phyloP scores from a whole-genome alignment of 805 yeast genomes.

The Candida stauntonica region DNA sequence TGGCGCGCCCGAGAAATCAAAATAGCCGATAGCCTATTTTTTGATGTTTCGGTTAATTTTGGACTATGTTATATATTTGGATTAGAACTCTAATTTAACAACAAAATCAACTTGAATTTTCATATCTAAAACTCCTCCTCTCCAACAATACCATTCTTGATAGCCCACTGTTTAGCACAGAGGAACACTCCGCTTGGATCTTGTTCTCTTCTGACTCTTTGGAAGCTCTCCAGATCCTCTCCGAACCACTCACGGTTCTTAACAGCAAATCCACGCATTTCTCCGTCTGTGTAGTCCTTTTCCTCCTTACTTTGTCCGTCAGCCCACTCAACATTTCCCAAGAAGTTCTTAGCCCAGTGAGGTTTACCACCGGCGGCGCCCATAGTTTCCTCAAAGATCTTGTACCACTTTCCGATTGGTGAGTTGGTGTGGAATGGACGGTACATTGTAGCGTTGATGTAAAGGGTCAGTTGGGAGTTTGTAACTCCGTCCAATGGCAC shows the following conservation, averaged over 20 bases:
- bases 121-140: conserved; percentile 6
- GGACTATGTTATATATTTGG: no score
- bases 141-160: conserved; percentile 62
- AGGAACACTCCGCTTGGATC: conserved; percentile 85
- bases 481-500: conserved; percentile 42
- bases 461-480: conserved; percentile 76
- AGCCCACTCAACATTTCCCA: conserved; percentile 47
- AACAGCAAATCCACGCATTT: conserved; percentile 75
- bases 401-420: conserved; percentile 76
- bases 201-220: conserved; percentile 55
- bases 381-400: conserved; percentile 74
- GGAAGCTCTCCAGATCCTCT: conserved; percentile 56
- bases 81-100: no score
- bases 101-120: no score
- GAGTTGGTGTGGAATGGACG: conserved; percentile 83
- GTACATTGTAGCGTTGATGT: conserved; percentile 91
- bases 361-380: conserved; percentile 85
- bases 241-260: conserved; percentile 79
- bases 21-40: no score
- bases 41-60: no score
- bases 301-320: conserved; percentile 29
- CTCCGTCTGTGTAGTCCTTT: conserved; percentile 47
- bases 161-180: conserved; percentile 75
- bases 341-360: conserved; percentile 97
- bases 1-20: background rate